Evolutionary conservation across 257 asterid species (phyloP).

Genomic region (Thymus quinquecostatus): DNA sequence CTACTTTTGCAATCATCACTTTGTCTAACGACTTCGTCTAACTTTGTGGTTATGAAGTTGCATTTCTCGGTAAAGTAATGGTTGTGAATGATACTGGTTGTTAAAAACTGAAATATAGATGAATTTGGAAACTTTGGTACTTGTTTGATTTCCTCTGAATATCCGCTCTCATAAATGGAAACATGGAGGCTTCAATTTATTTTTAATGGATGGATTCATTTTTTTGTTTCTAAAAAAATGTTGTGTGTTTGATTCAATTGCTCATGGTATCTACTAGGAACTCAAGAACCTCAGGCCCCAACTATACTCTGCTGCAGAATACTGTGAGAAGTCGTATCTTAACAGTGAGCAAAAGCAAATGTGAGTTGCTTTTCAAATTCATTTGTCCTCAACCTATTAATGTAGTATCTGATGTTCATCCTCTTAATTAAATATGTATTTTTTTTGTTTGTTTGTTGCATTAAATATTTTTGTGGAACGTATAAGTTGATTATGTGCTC

Average conservation of each 20-base stretch:
- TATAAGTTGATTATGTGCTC: slow-evolving; percentile 1
- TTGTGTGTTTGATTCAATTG: neutral
- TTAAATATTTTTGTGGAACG: neutral
- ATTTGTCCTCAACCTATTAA: neutral
- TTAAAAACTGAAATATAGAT: neutral
- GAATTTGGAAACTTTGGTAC: slow-evolving; percentile 1
- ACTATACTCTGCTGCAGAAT: slow-evolving; percentile 94
- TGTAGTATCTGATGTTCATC: slow-evolving; percentile 11
- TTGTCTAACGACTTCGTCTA: neutral
- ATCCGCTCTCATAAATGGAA: neutral
- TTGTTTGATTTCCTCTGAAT: slow-evolving; percentile 16
- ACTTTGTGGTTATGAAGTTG: neutral
- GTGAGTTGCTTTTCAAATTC: slow-evolving; percentile 44
- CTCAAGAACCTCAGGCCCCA: slow-evolving; percentile 94
- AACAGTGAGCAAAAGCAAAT: slow-evolving; percentile 88
- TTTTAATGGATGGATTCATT: neutral
- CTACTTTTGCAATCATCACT: neutral
- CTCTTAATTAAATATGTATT: neutral
- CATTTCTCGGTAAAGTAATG: neutral
- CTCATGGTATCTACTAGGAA: slow-evolving; percentile 51
- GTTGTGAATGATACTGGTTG: neutral
- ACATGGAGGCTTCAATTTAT: neutral
- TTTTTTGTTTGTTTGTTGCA: neutral
- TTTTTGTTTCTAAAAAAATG: neutral
- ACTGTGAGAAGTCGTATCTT: slow-evolving; percentile 89